Evolutionary conservation across 148 eudicot genomes (phyloP).

Genomic region (Pouteria glomerata): DNA sequence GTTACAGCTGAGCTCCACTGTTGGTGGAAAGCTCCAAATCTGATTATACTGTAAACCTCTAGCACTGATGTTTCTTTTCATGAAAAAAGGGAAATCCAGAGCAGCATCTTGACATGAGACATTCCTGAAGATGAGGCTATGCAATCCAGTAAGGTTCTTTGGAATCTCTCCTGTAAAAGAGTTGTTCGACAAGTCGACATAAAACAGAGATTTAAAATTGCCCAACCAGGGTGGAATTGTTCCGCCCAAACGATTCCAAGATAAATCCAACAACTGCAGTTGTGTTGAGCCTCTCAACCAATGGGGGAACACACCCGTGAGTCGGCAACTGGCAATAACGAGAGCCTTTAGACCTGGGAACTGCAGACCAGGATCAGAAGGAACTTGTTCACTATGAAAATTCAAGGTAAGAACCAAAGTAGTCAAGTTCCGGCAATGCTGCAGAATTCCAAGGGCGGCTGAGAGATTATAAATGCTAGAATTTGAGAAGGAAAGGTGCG

Average conservation of each 20-base stretch:
- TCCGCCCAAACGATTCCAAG: conserved; percentile 27
- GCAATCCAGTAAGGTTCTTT: conserved; percentile 16
- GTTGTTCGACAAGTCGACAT: conserved; percentile 30
- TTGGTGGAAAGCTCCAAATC: conserved; percentile 26
- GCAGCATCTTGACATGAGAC: conserved; percentile 12
- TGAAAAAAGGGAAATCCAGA: conserved; percentile 18
- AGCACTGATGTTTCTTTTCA: conserved; percentile 13
- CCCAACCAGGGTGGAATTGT: conserved; percentile 27
- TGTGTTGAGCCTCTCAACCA: conserved; percentile 21
- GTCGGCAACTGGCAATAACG: conserved; percentile 22
- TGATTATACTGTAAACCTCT: conserved; percentile 23
- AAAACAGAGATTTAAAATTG: conserved; percentile 18
- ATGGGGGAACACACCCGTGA: conserved; percentile 25
- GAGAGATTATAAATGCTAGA: conserved; percentile 17
- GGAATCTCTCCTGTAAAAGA: conserved; percentile 27
- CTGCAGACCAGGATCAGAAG: conserved; percentile 8
- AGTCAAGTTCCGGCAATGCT: conserved; percentile 26
- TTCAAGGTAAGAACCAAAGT: conserved; percentile 27
- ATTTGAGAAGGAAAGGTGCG: conserved; percentile 16
- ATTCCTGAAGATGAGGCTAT: conserved; percentile 14
- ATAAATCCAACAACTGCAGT: conserved; percentile 32
- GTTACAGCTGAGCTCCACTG: conserved; percentile 22
- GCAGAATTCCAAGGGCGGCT: conserved; percentile 17
- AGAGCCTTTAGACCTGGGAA: conserved; percentile 18
- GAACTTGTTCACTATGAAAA: conserved; percentile 17